Percentiles rank a stretch among this genome's conserved stretches.
Conservation (phyloP, 768 basidiomycete species). For the Cubamyces lactineus region DNA sequence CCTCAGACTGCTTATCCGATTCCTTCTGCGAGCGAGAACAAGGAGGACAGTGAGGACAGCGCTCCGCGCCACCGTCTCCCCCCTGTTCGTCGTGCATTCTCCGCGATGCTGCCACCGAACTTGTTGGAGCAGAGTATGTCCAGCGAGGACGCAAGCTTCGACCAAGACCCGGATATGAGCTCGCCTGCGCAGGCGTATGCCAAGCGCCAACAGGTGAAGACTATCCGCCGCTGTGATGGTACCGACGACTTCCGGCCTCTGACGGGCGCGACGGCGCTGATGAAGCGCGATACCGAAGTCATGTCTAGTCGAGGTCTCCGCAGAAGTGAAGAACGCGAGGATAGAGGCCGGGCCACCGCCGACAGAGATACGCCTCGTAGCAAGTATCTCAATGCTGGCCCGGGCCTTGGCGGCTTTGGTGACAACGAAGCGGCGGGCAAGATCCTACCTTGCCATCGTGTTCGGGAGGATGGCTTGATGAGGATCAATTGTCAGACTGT, state of each 20-base stretch:
- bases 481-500: constrained; percentile 83
- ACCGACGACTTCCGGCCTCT: constrained; percentile 79
- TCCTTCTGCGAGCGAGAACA: constrained; percentile 22
- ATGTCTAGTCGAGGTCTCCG: constrained; percentile 28
- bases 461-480: constrained; percentile 95
- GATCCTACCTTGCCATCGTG: constrained; percentile 90
- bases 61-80: constrained; percentile 38
- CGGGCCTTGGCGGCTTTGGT: constrained; percentile 83
- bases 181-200: constrained; percentile 84
- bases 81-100: constrained; percentile 72
- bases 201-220: constrained; percentile 75
- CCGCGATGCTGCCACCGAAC: constrained; percentile 60
- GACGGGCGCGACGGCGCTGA: constrained; percentile 64
- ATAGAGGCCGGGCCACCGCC: constrained; percentile 10
- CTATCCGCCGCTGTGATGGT: constrained; percentile 78
- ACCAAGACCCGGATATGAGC: constrained; percentile 59
- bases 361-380: constrained; percentile 36
- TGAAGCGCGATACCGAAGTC: constrained; percentile 48
- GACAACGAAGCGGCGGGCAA: constrained; percentile 94
- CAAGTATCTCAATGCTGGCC: constrained; percentile 43
- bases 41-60: constrained; percentile 17
- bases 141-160: constrained; percentile 51
- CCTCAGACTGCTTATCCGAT: constrained; percentile 36
- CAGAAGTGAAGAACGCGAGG: constrained; percentile 28
- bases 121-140: constrained; percentile 46